phyloP scores from a whole-genome alignment of 116 monocot species.

The Phalaenopsis hybrid region DNA sequence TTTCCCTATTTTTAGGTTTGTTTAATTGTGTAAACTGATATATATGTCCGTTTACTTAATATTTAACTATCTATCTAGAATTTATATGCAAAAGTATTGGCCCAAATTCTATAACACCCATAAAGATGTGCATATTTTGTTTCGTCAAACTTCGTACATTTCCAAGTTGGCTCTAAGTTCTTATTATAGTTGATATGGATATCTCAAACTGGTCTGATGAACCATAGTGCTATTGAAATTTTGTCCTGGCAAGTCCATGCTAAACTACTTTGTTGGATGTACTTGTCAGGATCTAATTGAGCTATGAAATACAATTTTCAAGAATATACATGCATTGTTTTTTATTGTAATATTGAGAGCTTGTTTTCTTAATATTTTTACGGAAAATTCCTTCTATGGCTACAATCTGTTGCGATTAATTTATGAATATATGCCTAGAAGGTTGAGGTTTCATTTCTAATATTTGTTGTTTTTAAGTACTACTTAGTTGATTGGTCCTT shows the following conservation, averaged over 20 bases:
- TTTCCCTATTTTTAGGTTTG: background rate
- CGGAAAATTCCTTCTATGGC: background rate
- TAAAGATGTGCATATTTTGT: background rate
- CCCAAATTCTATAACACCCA: background rate
- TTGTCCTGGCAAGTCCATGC: background rate
- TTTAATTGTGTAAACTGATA: background rate
- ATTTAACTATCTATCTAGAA: no score
- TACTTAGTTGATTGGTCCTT: background rate
- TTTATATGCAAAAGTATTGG: no score
- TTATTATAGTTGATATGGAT: background rate
- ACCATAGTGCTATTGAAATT: background rate
- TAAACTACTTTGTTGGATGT: background rate
- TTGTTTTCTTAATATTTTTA: background rate
- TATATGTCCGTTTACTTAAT: no score
- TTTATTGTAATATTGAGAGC: background rate
- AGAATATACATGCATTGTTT: background rate
- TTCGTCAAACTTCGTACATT: background rate
- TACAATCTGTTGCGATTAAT: background rate
- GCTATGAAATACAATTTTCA: background rate
- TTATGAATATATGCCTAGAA: background rate
- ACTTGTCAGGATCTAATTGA: background rate
- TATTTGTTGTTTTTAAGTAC: conserved; percentile 4
- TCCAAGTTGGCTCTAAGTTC: background rate
- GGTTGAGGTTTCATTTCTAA: background rate
- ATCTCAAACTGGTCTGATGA: background rate